Evolutionary conservation across 2,329 filamentous ascomycete genomes (phyloP), one percentile per base, ranked within the genome.

Genomic region (Monilinia fructicola): DNA sequence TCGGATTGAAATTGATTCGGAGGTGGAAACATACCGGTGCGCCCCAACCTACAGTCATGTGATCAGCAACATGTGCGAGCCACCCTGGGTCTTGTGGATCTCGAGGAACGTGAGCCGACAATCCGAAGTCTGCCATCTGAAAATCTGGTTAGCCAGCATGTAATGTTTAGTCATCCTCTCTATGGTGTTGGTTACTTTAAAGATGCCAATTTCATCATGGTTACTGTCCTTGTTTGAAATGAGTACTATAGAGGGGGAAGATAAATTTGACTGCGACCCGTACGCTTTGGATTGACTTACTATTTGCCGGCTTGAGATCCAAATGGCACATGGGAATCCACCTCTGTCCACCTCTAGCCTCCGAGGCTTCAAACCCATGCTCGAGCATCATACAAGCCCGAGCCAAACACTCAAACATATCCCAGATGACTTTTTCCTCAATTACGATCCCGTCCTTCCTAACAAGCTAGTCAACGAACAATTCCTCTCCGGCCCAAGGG

Each of bases 381-480:
- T 59, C 55, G 10, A 59, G 55, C 18, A 46, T 4, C 16, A 46
- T 31, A 12, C 55, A 59, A 12, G 55, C 55, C 21, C 55, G 40
- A 59, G 55, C 40, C 14, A 59, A 46, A 46, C 55, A 59, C 26
- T 46, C 55, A 46, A 59, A 59, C 18, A 59, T 59, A 2, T 46
- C n/a, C 55, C 55, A 59, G 26, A 59, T 59, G 5, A 31, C 55
- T 31, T 46, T 46, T 11, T 59, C 55, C 46, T 31, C 40, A 14
- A 58, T 23, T 44, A n/a, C 2, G 7, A 21, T 46, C 0, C 18
- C 18, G 26, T 2, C 7, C 1, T 58, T 31, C 26, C 55, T 58
- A 58, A 9, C 40, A 53, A 21, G n/a, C 14, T 1, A 12, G 18
- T 58, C 16, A 58, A 18, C 40, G 10, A 1, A 14, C 16, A 3